Evolutionary conservation across 2,329 filamentous ascomycete genomes (phyloP).

Genomic region (Tetracladium maxilliforme): DNA sequence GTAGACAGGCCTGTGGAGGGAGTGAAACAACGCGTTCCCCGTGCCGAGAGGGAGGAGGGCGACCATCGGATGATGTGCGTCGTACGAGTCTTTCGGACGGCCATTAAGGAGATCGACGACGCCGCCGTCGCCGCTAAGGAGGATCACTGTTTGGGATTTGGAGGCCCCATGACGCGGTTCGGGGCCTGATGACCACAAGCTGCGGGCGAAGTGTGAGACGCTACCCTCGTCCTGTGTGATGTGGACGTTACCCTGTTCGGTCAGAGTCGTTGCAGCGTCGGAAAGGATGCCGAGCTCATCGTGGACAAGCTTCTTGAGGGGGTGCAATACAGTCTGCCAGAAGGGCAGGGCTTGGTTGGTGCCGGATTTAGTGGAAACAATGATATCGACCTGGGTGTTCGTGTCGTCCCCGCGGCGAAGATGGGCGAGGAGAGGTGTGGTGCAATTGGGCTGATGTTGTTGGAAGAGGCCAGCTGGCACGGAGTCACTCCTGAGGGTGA

Average conservation of each 20-base stretch:
- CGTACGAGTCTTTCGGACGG: slow-evolving; percentile 19
- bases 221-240: slow-evolving; percentile 49
- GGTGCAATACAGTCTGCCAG: slow-evolving; percentile 38
- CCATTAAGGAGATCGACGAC: slow-evolving; percentile 70
- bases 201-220: too few species aligned
- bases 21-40: slow-evolving; percentile 50
- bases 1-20: slow-evolving; percentile 28
- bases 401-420: too few species aligned
- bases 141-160: slow-evolving; percentile 49
- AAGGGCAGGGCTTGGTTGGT: slow-evolving; percentile 38
- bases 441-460: too few species aligned
- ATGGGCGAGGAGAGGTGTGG: too few species aligned
- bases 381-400: too few species aligned
- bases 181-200: too few species aligned
- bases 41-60: slow-evolving; percentile 47
- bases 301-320: slow-evolving; percentile 35
- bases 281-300: too few species aligned
- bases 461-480: too few species aligned
- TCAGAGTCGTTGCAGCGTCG: too few species aligned
- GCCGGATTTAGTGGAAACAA: slow-evolving; percentile 56
- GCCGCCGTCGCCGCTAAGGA: slow-evolving; percentile 82
- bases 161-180: slow-evolving; percentile 50
- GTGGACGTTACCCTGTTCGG: slow-evolving; percentile 20
- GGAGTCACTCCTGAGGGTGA: too few species aligned
- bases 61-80: slow-evolving; percentile 24